These are phyloP conservation scores for Nicotiana paniculata DNA, from an alignment of 257 asterid species.

Conservation along the genomic window DNA sequence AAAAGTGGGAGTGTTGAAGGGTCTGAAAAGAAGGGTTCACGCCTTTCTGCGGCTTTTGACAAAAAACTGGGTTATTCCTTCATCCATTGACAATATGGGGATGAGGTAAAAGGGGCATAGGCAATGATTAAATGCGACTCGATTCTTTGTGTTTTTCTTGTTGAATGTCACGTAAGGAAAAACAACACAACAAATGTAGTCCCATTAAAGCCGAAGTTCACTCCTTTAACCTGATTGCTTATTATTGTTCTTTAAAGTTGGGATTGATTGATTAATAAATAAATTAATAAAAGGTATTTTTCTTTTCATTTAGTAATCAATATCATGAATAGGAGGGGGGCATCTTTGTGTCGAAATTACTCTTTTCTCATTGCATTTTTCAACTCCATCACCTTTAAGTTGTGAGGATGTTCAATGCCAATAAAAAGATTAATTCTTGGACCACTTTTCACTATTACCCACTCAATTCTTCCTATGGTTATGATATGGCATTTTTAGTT, in stretches of 20 bases:
- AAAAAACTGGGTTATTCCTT: not conserved
- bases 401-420: not conserved
- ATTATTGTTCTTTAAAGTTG: constrained; percentile 6
- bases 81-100: not conserved
- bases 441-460: not conserved
- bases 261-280: not conserved
- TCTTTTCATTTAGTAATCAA: constrained; percentile 5
- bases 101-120: not conserved
- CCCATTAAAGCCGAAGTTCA: constrained; percentile 12
- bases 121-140: constrained; percentile 6
- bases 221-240: constrained; percentile 23
- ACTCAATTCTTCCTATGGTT: not conserved
- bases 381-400: not conserved
- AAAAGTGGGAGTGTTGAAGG: constrained; percentile 23
- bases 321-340: not conserved
- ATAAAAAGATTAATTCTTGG: not conserved
- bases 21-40: not conserved
- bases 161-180: not conserved
- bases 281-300: not conserved
- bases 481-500: not conserved
- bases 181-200: not conserved
- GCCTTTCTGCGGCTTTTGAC: constrained; percentile 7
- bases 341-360: not conserved
- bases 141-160: not conserved
- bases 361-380: not conserved